Evolutionary conservation across 2,329 filamentous ascomycete genomes (phyloP), one percentile per base, ranked within the genome.

Genomic region (Alternaria triticimaculans): DNA sequence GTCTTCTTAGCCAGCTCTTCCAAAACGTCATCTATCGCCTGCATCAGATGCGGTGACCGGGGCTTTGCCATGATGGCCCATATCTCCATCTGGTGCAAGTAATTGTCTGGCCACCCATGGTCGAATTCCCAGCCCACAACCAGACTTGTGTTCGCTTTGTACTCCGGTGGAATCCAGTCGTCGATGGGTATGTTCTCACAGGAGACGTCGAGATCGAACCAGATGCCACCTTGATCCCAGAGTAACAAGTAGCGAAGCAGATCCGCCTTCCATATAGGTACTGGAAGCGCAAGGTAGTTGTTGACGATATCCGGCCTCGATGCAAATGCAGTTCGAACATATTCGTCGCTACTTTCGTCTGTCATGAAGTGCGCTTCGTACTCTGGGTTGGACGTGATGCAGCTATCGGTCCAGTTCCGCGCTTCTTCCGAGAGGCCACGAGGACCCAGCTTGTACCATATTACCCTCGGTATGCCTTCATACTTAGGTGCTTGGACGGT

Each of bases 91-190:
- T 77, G 70, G 44, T 69, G 58, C 12, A 66, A 41, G 43, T 66
- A 72, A 3, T 57, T 49, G n/a, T 62, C 58, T n/a, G 58, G 56
- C 62, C 70, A 72, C 1, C 72, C 70, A n/a, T 63, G 37, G 57
- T 82, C 80, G 37, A 80, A 78, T 43, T 82, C 81, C 54, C 80
- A 71, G 4, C 81, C 81, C 6, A 82, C 74, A 6, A 83, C 76
- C 7, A 81, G 59, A 15, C 70, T 69, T 6, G 78, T 69, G 2
- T 72, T 64, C 3, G 69, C 62, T 10, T 72, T 72, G 44, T 79
- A 77, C 43, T 80, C 65, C 11, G 41, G 23, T 0, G 81, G 80
- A 12, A 83, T 70, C 80, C 80, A 83, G 3, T 77, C 65, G 11
- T 67, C 57, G 28, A 82, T 77, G 1, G 76, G 68, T 37, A 65